Evolutionary conservation across 371 early-diverging fungal genomes (phyloP), one percentile per base, ranked within the genome.

Genomic region (Blastocladiella emersonii): DNA sequence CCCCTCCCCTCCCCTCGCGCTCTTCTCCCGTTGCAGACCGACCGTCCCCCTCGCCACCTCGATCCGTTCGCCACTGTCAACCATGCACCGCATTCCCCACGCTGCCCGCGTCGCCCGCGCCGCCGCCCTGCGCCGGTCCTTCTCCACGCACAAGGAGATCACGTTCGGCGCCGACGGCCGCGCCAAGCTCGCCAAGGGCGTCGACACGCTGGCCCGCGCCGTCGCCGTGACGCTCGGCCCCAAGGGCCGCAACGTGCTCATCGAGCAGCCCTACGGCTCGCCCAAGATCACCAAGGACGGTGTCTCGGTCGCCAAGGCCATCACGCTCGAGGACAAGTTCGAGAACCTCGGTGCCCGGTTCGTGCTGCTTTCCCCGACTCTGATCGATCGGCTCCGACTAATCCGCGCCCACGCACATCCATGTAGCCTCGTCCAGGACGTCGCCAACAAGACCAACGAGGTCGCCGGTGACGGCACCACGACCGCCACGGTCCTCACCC

Each of bases 281-380:
- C 98, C 98, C 74, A 96, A 95, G 85, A 98, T 98, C 76, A 98
- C 98, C 73, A 98, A 98, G 89, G 98, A 98, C 74, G 98, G 98
- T 78, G 98, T 98, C 48, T 93, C 98, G 63, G 98, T 98, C 45
- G 98, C 98, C 66, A 96, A 95, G 82, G 84, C 92, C 66, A 92
- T 98, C 75, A 80, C 86, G 36, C 81, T 98, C 43, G 92, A 95
- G 76, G 89, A 91, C 77, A 93, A 92, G 77, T 92, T 97, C 70
- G 96, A 97, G 80, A 95, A 97, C 78, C 84, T 97, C 59, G 98
- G 98, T 69, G 98, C 98, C 63, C 81, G 85, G 83, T 82, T 78
- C 76, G 41, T 62, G 17, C 15, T 56, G 19, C 1, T n/a, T n/a
- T 57, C 7, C n/a, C 21, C 5, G 32, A 10, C 23, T 6, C n/a